Base-by-base conservation (phyloP, 2,329 filamentous ascomycete genomes). In the Aureobasidium sp. region DNA sequence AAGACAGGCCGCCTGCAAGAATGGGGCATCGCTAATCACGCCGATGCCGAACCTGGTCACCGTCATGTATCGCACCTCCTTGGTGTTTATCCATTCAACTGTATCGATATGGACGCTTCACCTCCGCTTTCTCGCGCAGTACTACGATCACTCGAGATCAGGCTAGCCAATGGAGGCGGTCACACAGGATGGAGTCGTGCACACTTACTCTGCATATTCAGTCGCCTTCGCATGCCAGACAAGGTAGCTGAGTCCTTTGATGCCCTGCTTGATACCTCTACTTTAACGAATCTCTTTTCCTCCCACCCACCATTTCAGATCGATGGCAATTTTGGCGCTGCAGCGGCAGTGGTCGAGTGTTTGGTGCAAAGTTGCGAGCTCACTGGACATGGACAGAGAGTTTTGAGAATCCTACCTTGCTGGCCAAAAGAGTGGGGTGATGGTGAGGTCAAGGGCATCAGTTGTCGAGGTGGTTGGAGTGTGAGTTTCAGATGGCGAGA, bases 291-390 rank as follows among this genome's bases (percentile, higher is more conserved):
- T 34, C n/a, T 59, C 6, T 34, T 59, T 10, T 36, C 30, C 1
- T 48, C 44, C 1, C 57, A 59, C 25, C 57, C 57, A 36, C 57
- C 57, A 2, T 59, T 59, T 5, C 57, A 59, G 45, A 50, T 50
- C 5, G 57, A 59, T 44, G 57, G 57, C 3, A 59, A 59, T 9
- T 50, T 59, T 11, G 57, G 57, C 5, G 57, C 44, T 25, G 44
- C 32, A 3, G 57, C 57, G 2, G 34, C 34, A 5, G 37, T 59
- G 4, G 32, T 50, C 1, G 57, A 59, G 34, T 42, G 37, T 2
- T 9, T 49, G 25, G 57, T 59, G 34, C 57, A 59, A 36, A 59
- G 57, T 42, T 50, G 41, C 36, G 57, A 59, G n/a, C 30, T 59
- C 4, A 41, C 32, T 3, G 44, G 39, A 3, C 9, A 32, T 2